phyloP scores from a whole-genome alignment of 768 basidiomycete genomes.

The Suillus subaureus region DNA sequence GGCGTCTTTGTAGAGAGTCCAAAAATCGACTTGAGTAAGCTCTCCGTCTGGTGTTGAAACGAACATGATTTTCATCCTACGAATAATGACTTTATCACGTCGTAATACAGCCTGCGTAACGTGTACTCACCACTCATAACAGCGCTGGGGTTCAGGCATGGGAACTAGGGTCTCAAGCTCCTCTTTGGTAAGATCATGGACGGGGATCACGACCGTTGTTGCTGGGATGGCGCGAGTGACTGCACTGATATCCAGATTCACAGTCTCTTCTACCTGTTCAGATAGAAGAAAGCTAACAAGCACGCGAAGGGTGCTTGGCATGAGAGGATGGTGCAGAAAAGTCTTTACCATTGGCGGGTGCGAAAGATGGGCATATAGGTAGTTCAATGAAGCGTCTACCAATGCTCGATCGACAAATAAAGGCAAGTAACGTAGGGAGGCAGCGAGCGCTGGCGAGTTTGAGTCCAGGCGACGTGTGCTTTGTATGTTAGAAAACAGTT shows the following conservation, averaged over 20 bases:
- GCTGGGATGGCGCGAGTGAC: conserved; percentile 60
- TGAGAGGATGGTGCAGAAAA: conserved; percentile 70
- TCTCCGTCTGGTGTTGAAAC: conserved; percentile 74
- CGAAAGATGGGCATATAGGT: conserved; percentile 74
- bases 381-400: conserved; percentile 72
- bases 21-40: conserved; percentile 92
- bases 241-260: conserved; percentile 63
- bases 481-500: conserved; percentile 60
- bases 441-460: conserved; percentile 60
- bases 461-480: conserved; percentile 57
- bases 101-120: not conserved
- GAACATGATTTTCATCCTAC: conserved; percentile 93
- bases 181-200: conserved; percentile 71
- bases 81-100: not conserved
- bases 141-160: conserved; percentile 74
- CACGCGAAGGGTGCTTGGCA: conserved; percentile 70
- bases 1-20: conserved; percentile 88
- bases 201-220: conserved; percentile 45
- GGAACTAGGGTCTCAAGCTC: conserved; percentile 62
- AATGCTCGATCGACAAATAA: conserved; percentile 70
- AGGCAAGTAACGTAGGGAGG: conserved; percentile 72
- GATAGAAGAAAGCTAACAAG: conserved; percentile 66
- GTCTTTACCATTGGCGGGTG: conserved; percentile 75
- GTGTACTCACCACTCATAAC: conserved; percentile 72
- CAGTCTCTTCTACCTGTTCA: conserved; percentile 73